These are phyloP conservation scores for Penstemon newberryi DNA, from an alignment of 257 asterid genomes.

Conservation along the genomic window DNA sequence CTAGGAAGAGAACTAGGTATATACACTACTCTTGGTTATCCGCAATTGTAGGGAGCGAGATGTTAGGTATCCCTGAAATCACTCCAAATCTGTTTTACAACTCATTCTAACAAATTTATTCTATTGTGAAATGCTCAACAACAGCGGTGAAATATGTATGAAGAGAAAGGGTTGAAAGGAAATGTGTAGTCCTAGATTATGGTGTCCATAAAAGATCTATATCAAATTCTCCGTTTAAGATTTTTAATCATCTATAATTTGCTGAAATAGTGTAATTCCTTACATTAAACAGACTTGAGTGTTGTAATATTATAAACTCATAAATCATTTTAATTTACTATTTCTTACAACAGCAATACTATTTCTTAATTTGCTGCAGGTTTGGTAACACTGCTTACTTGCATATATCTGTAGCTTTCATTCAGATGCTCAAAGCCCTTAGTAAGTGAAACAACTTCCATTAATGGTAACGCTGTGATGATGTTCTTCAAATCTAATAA, in stretches of 20 bases:
- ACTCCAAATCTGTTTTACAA: too few relatives aligned
- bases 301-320: neutral
- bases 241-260: neutral
- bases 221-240: neutral
- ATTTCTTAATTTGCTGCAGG: conserved; percentile 41
- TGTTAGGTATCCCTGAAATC: too few relatives aligned
- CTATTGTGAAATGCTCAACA: neutral
- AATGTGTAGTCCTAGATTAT: neutral
- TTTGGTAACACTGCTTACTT: conserved; percentile 85
- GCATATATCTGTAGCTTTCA: conserved; percentile 81
- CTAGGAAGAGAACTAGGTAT: too few relatives aligned
- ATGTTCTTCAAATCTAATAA: conserved; percentile 8
- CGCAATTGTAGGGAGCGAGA: too few relatives aligned
- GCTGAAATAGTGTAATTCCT: neutral
- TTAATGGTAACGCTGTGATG: neutral
- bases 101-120: neutral
- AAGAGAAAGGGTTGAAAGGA: neutral
- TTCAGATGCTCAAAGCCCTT: conserved; percentile 89
- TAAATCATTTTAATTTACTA: conserved; percentile 6
- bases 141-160: neutral
- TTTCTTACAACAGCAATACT: neutral
- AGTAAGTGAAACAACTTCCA: conserved; percentile 44
- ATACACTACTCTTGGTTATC: too few relatives aligned
- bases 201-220: conserved; percentile 9
- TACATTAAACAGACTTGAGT: neutral